Conservation (phyloP, 495 filamentous ascomycete species). For the Hypomontagnella submonticulosa region DNA sequence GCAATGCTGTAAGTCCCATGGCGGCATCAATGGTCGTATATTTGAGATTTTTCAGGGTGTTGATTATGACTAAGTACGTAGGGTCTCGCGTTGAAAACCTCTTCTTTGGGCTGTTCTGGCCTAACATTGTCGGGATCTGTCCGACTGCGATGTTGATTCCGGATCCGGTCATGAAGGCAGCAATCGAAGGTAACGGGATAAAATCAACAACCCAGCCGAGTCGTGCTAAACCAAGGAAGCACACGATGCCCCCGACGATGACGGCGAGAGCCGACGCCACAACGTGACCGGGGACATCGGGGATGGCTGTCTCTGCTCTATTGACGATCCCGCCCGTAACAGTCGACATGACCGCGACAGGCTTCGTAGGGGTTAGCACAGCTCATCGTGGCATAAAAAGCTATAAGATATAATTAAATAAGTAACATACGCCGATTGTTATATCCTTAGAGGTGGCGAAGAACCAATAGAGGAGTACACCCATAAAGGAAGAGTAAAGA, state of each 20-base stretch:
- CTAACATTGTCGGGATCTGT: conserved; percentile 61
- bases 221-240: conserved; percentile 60
- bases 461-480: conserved; percentile 73
- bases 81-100: conserved; percentile 53
- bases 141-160: conserved; percentile 64
- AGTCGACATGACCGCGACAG: conserved; percentile 95
- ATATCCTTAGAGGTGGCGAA: conserved; percentile 77
- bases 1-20: conserved; percentile 62
- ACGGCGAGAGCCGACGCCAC: conserved; percentile 59
- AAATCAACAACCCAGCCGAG: conserved; percentile 65
- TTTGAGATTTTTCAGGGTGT: conserved; percentile 60
- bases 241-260: conserved; percentile 58
- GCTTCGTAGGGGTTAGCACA: conserved; percentile 57
- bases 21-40: conserved; percentile 62
- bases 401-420: background rate
- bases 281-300: conserved; percentile 57
- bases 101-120: conserved; percentile 58
- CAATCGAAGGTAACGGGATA: conserved; percentile 63
- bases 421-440: conserved; percentile 69
- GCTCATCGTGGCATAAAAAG: background rate
- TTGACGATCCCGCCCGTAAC: conserved; percentile 80
- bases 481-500: conserved; percentile 74
- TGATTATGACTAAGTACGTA: conserved; percentile 64
- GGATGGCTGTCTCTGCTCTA: conserved; percentile 31
- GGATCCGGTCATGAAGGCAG: conserved; percentile 65